A percentile compares a stretch with the other conserved stretches of the same genome.
phyloP scores from a whole-genome alignment of 2,329 filamentous ascomycete species.

The Leptodontidium sp. region DNA sequence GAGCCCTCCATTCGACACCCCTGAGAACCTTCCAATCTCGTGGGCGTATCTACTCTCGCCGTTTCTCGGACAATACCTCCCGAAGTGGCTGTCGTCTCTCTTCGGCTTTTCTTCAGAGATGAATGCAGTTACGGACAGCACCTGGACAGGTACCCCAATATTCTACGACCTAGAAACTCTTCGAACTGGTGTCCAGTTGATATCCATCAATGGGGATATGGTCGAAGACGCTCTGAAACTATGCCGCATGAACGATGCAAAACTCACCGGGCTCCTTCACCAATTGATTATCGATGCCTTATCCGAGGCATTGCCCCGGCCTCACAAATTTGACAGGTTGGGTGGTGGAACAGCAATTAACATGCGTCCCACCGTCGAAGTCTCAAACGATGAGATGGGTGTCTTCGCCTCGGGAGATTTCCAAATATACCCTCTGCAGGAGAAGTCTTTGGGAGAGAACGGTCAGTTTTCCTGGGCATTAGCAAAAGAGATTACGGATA shows the following conservation, averaged over 20 bases:
- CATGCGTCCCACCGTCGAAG: conserved; percentile 1
- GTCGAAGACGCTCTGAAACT: conserved; percentile 16
- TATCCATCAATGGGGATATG: neutral
- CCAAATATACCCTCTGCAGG: neutral
- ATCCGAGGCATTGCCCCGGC: neutral
- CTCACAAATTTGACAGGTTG: conserved; percentile 5
- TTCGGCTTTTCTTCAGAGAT: neutral
- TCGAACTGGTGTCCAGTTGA: conserved; percentile 8
- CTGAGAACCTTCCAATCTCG: conserved; percentile 14
- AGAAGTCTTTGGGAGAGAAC: neutral
- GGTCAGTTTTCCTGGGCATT: conserved; percentile 3
- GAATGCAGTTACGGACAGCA: neutral
- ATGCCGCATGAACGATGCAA: conserved; percentile 17
- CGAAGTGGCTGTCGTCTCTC: conserved; percentile 4
- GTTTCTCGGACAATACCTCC: conserved; percentile 12
- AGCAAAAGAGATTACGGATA: conserved; percentile 2
- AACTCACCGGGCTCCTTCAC: conserved; percentile 14
- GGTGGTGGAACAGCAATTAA: conserved; percentile 10
- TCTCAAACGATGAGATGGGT: conserved; percentile 15
- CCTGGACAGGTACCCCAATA: conserved; percentile 9
- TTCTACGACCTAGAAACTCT: conserved; percentile 10
- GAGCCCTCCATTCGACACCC: conserved; percentile 5
- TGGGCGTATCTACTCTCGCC: conserved; percentile 6
- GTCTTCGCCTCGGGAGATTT: conserved; percentile 2
- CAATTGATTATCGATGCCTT: conserved; percentile 14